A percentile compares a stretch with the other conserved stretches of the same genome.
Conservation (phyloP, 2,329 filamentous ascomycete genomes). For the Fusarium fujikuroi region DNA sequence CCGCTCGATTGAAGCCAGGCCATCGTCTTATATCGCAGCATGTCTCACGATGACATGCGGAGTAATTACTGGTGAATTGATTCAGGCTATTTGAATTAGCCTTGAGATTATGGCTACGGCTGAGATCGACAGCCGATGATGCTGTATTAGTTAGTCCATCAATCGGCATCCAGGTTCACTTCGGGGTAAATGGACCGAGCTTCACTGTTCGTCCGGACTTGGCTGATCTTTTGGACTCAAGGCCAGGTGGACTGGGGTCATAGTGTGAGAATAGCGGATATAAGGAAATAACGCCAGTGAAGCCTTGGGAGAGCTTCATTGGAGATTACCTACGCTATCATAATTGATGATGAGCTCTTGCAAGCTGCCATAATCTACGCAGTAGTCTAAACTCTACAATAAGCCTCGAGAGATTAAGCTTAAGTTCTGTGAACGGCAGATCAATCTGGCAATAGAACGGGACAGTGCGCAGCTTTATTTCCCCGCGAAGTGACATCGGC, state of each 20-base stretch:
- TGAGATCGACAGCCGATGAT: constrained; percentile 10
- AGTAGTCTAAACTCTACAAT: not conserved
- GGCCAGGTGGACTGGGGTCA: not conserved
- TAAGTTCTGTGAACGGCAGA: not conserved
- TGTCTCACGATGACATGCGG: constrained; percentile 9
- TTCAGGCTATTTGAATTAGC: constrained; percentile 32
- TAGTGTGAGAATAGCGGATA: not conserved
- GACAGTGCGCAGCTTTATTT: not conserved
- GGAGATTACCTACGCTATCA: not conserved
- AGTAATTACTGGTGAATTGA: constrained; percentile 5
- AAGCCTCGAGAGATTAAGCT: not conserved
- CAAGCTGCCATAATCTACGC: not conserved
- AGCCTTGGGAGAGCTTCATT: not conserved
- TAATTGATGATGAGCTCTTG: not conserved
- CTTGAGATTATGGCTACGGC: not conserved
- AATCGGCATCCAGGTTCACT: constrained; percentile 14
- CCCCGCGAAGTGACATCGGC: constrained; percentile 1
- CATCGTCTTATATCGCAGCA: constrained; percentile 7
- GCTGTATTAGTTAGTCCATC: constrained; percentile 16
- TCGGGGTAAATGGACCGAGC: constrained; percentile 18
- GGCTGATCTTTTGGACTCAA: not conserved
- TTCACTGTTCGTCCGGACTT: not conserved
- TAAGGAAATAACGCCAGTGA: not conserved
- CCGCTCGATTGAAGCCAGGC: not conserved
- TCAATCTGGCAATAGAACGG: not conserved